phyloP scores from a whole-genome alignment of 345 rosid genomes.

The Lenwebbia sp. region DNA sequence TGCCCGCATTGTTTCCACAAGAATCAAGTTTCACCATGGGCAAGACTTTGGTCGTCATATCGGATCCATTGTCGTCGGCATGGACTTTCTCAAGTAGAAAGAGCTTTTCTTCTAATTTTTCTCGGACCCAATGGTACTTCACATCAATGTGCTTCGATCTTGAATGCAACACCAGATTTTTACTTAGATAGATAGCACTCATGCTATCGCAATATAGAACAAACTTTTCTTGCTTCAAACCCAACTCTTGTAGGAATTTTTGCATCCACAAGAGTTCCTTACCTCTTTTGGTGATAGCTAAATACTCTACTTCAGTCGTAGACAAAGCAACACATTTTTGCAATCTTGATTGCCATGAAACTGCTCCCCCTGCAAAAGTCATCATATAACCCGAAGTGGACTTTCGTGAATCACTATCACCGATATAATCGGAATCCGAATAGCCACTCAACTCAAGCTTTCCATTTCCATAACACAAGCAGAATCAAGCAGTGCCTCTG shows the following conservation, averaged over 20 bases:
- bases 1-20: too few species aligned
- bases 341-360: neutral
- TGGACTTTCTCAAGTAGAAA: too few species aligned
- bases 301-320: neutral
- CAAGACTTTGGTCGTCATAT: too few species aligned
- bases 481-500: neutral
- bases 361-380: neutral
- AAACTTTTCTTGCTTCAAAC: neutral
- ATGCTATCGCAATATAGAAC: too few species aligned
- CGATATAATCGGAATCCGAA: accelerated
- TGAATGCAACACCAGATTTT: neutral
- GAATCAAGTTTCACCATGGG: too few species aligned
- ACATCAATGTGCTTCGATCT: too few species aligned
- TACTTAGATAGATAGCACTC: too few species aligned
- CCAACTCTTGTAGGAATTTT: neutral
- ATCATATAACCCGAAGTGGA: neutral
- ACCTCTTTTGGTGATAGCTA: neutral
- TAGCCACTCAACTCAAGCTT: neutral
- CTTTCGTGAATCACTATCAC: neutral
- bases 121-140: too few species aligned
- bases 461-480: neutral
- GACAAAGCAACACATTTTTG: too few species aligned
- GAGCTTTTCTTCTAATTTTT: too few species aligned
- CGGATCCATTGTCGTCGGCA: too few species aligned
- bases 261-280: neutral